Conservation (phyloP, 305 asterid genomes). For the Solanum hybrid region DNA sequence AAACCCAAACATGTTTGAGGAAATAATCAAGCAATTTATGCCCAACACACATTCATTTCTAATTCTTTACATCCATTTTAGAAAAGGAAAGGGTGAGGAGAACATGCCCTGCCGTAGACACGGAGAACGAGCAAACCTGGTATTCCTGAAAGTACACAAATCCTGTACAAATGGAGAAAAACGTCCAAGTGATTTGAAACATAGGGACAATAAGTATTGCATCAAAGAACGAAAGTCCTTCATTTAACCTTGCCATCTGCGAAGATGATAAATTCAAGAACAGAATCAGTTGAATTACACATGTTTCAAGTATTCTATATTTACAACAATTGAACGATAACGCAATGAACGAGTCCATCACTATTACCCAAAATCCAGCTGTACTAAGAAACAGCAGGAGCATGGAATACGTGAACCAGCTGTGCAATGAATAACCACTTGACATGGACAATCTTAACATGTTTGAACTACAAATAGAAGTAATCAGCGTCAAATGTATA, state of each 20-base stretch:
- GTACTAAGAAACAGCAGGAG: constrained; percentile 77
- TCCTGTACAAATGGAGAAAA: constrained; percentile 97
- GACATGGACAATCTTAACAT: constrained; percentile 79
- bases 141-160: constrained; percentile 90
- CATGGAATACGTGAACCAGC: constrained; percentile 94
- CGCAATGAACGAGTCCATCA: constrained; percentile 2
- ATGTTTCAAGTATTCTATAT: background rate
- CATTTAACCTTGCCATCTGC: constrained; percentile 95
- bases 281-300: constrained; percentile 1
- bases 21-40: background rate
- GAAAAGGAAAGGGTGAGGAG: background rate
- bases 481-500: constrained; percentile 10
- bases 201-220: constrained; percentile 95
- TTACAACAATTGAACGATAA: constrained; percentile 2
- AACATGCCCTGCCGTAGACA: background rate
- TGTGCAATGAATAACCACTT: constrained; percentile 75
- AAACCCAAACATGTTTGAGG: background rate
- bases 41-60: background rate
- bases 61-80: background rate
- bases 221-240: constrained; percentile 83
- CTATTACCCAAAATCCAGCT: constrained; percentile 93
- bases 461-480: constrained; percentile 57
- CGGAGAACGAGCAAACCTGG: constrained; percentile 43
- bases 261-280: constrained; percentile 11
- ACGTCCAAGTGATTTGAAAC: constrained; percentile 98